Base-by-base conservation (phyloP, 148 eudicot species). In the Rhododendron henanense region DNA sequence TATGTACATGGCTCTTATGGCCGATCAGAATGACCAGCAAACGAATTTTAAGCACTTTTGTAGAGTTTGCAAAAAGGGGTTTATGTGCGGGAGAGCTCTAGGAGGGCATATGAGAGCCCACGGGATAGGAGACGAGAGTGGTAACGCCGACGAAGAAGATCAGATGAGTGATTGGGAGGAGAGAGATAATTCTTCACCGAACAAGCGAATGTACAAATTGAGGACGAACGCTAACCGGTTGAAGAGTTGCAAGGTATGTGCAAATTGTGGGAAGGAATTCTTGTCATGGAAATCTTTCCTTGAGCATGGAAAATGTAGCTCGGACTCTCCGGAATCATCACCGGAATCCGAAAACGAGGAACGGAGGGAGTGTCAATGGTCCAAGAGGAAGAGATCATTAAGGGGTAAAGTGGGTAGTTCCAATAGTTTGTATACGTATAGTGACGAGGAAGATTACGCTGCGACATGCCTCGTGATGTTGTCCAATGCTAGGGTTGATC, bases 61-160 rank as follows among this genome's bases (percentile, higher is more conserved):
- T 87, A 92, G 93, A 59, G 90, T 95, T 15, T 96, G 99, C 86
- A 94, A 92, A 87, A 96, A 93, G 80, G 99, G 99, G 3, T 96
- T 96, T 75, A 85, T 94, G 90, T 96, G 99, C 51, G 99, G 99
- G 45, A 88, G 97, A 85, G 99, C 99, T 74, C 90, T 96, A 21
- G 99, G 99, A 73, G 99, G 99, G 28, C 98, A 94, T 84, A 96
- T 96, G 99, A 90, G 99, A 80, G 98, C 99, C 79, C 99, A 95
- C 53, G 99, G 98, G 5, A 95, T 93, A 9, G 96, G 98, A 3
- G 97, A 95, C 18, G 99, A 94, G 77, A 61, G 78, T 28, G 91
- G 85, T 3, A 85, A 45, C 47, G 50, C 91, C 1, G 94, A 94
- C 11, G 96, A 95, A 37, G 95, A 94, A 13, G 95, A 96, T 76